Evolutionary conservation across 768 basidiomycete genomes (phyloP).

Genomic region (Lentinula sp.): DNA sequence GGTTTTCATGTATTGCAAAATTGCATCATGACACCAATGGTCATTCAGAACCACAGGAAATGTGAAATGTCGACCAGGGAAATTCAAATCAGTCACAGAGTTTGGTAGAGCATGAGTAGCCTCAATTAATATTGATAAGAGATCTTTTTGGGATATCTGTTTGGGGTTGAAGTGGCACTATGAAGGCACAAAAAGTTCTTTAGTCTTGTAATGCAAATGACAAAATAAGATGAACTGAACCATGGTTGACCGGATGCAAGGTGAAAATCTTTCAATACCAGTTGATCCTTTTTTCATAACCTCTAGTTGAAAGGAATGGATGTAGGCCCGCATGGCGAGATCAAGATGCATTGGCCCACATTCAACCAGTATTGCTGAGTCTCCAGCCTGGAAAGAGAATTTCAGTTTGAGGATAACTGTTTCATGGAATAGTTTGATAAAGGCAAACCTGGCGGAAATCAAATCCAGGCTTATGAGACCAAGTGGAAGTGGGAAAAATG

Average conservation of each 20-base stretch:
- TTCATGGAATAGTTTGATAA: not conserved
- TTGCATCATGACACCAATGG: constrained; percentile 47
- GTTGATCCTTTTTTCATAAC: constrained; percentile 23
- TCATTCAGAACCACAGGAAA: constrained; percentile 64
- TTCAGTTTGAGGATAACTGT: no score
- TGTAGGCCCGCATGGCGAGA: constrained; percentile 45
- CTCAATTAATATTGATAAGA: constrained; percentile 35
- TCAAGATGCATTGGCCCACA: constrained; percentile 52
- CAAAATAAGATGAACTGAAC: constrained; percentile 22
- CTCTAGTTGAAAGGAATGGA: constrained; percentile 47
- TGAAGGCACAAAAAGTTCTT: not conserved
- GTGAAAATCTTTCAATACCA: constrained; percentile 37
- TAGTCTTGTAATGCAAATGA: not conserved
- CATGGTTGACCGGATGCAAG: constrained; percentile 55
- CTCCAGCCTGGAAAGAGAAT: constrained; percentile 41
- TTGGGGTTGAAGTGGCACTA: constrained; percentile 47
- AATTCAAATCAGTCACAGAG: constrained; percentile 31
- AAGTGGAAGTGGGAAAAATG: constrained; percentile 11
- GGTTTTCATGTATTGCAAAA: constrained; percentile 50
- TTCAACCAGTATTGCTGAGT: constrained; percentile 57
- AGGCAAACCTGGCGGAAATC: constrained; percentile 48
- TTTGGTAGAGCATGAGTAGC: constrained; percentile 32
- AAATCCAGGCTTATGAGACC: constrained; percentile 20
- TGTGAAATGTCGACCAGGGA: constrained; percentile 42
- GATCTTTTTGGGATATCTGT: constrained; percentile 30